phyloP scores from a whole-genome alignment of 345 rosid species.

The Eucalyptus curtisii region DNA sequence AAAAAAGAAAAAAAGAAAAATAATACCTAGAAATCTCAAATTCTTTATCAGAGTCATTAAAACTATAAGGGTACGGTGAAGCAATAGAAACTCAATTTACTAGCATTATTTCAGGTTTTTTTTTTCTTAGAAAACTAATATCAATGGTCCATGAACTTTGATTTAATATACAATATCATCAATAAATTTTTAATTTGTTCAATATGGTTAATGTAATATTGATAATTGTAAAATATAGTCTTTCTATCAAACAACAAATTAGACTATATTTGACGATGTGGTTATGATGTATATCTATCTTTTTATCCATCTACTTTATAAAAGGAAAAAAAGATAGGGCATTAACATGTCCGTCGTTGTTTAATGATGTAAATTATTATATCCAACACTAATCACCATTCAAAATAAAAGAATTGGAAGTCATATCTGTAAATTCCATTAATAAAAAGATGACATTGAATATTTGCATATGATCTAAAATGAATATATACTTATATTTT shows the following conservation, averaged over 20 bases:
- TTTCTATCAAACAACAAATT: not conserved
- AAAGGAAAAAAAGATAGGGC: not conserved
- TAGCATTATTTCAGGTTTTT: not conserved
- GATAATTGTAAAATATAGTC: too few species aligned
- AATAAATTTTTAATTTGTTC: not conserved
- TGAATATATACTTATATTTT: accelerated
- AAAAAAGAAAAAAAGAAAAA: too few species aligned
- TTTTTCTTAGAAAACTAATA: not conserved
- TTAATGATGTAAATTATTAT: not conserved
- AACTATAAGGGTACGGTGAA: not conserved
- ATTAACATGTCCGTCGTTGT: not conserved
- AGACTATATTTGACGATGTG: not conserved
- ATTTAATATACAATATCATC: accelerated
- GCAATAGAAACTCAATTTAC: not conserved
- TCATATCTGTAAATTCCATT: not conserved
- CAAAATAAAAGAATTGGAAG: too few species aligned
- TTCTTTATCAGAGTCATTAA: not conserved
- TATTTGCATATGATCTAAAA: too few species aligned
- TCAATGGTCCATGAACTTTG: accelerated
- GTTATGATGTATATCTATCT: not conserved
- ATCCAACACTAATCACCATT: not conserved
- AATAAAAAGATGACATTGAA: accelerated
- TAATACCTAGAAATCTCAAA: not conserved
- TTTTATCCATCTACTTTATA: not conserved
- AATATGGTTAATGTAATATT: accelerated